A percentile compares a stretch with the other conserved stretches of the same genome.
These are phyloP conservation scores for Nevesoporus exiguus DNA, from an alignment of 768 basidiomycete species.

Conservation along the genomic window DNA sequence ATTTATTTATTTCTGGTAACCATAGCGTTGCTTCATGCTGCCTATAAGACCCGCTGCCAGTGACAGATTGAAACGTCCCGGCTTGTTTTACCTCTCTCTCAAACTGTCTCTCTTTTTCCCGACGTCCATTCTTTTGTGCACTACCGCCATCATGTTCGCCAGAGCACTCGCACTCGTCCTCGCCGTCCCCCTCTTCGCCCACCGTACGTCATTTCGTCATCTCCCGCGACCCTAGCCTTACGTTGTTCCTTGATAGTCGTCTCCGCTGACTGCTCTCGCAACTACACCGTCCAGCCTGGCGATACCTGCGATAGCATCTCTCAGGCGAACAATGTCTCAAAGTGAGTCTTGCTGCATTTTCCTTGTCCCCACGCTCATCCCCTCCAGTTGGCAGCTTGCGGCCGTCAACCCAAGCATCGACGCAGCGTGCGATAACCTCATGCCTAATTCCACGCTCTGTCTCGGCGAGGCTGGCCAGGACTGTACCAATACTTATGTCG, in stretches of 20 bases:
- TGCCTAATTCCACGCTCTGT: constrained; percentile 50
- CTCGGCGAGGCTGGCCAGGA: constrained; percentile 59
- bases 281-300: constrained; percentile 55
- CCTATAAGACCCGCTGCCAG: neutral
- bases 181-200: constrained; percentile 45
- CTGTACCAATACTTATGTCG: constrained; percentile 59
- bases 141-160: constrained; percentile 35
- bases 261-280: constrained; percentile 47
- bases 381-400: constrained; percentile 68
- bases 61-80: neutral
- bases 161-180: constrained; percentile 30
- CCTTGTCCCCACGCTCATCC: neutral
- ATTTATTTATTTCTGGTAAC: constrained; percentile 4
- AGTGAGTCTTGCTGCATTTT: constrained; percentile 39
- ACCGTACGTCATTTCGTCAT: constrained; percentile 32
- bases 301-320: constrained; percentile 76
- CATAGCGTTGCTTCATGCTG: neutral
- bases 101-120: constrained; percentile 21
- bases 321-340: constrained; percentile 56
- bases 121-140: constrained; percentile 8
- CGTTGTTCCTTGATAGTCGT: constrained; percentile 14
- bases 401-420: constrained; percentile 52
- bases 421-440: constrained; percentile 59
- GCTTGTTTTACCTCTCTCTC: neutral
- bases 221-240: constrained; percentile 1